These are phyloP conservation scores for Pseudogymnoascus sp. DNA, from an alignment of 2,329 filamentous ascomycete species.

Conservation along the genomic window DNA sequence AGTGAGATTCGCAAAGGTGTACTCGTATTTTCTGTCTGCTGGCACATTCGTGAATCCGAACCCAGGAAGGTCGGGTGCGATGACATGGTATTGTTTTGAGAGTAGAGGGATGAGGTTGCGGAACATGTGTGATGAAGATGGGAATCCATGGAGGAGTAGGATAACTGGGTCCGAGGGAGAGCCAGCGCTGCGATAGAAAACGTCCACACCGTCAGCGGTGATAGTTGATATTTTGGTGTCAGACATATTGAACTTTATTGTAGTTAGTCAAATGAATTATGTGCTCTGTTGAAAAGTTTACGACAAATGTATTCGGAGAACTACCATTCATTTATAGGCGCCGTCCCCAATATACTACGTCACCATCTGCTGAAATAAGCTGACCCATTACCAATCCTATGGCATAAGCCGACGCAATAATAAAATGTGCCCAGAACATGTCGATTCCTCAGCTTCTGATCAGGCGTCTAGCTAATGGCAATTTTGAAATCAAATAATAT, in stretches of 20 bases:
- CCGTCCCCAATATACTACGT: neutral
- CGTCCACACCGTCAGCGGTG: neutral
- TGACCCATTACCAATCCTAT: neutral
- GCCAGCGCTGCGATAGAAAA: conserved; percentile 39
- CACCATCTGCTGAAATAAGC: neutral
- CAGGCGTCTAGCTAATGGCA: neutral
- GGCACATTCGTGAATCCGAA: conserved; percentile 52
- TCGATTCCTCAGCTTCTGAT: neutral
- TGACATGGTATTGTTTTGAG: conserved; percentile 31
- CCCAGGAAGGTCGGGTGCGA: conserved; percentile 55
- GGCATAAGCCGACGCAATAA: neutral
- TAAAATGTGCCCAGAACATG: neutral
- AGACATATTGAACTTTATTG: neutral
- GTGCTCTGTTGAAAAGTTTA: neutral
- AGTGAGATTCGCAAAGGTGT: conserved; percentile 50
- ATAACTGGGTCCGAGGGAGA: conserved; percentile 31
- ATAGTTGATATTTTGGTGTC: neutral
- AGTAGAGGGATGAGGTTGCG: conserved; percentile 41
- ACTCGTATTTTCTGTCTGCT: conserved; percentile 36
- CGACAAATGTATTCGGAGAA: neutral
- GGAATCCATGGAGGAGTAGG: conserved; percentile 42
- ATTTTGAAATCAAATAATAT: neutral
- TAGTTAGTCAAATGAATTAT: neutral
- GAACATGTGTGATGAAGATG: conserved; percentile 39
- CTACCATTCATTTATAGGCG: neutral